Conservation (phyloP, 108 stramenopile genomes). For the Fistulifera pelliculosa region DNA sequence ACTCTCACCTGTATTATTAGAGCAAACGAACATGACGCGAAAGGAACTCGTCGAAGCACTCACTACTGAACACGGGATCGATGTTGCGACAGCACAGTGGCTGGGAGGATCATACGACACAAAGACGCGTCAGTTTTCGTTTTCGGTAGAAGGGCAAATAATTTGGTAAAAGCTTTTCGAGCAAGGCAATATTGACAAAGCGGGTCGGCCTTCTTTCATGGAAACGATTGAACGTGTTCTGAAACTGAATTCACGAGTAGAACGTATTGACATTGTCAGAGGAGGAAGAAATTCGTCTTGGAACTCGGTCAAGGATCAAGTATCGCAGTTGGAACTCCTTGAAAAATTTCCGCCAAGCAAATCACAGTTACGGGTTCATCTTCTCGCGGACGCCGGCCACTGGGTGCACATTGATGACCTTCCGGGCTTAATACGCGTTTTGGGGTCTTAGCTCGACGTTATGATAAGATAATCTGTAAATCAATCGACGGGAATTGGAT, state of each 20-base stretch:
- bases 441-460: constrained; percentile 27
- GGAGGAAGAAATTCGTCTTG: constrained; percentile 69
- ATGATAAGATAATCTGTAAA: too few relatives aligned
- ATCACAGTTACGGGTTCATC: constrained; percentile 46
- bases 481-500: too few relatives aligned
- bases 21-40: constrained; percentile 3
- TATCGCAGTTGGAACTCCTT: constrained; percentile 12
- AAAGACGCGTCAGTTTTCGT: constrained; percentile 40
- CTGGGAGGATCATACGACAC: constrained; percentile 29
- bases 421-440: constrained; percentile 43
- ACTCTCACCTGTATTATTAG: neutral
- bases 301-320: constrained; percentile 13
- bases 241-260: neutral
- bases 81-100: constrained; percentile 36
- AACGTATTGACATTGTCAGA: constrained; percentile 52
- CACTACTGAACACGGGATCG: constrained; percentile 14
- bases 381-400: constrained; percentile 73
- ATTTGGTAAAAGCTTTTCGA: constrained; percentile 45
- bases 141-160: constrained; percentile 62
- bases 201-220: constrained; percentile 22
- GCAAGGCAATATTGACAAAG: constrained; percentile 32
- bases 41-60: constrained; percentile 15
- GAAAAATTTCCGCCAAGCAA: constrained; percentile 12
- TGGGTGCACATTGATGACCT: constrained; percentile 88
- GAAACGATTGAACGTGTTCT: constrained; percentile 28